Percentiles rank a stretch among this genome's conserved stretches.
Evolutionary conservation across 371 early-diverging fungal genomes (phyloP).

Genomic region (Thermomucor indicae-seudaticae): DNA sequence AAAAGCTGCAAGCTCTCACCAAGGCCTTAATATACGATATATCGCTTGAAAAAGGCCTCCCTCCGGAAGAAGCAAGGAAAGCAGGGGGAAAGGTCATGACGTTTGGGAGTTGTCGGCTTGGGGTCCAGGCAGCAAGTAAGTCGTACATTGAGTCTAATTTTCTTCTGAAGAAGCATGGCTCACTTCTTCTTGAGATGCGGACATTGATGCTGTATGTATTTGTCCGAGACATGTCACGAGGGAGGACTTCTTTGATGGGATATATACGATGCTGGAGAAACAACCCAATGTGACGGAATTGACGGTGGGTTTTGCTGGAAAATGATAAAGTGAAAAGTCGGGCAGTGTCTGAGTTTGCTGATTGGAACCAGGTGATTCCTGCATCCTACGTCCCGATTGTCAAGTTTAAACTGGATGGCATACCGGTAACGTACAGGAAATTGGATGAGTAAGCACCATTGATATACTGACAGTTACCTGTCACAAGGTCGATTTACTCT

Average conservation of each 20-base stretch:
- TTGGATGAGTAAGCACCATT: neutral
- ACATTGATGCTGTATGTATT: conserved; percentile 99
- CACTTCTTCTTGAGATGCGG: conserved; percentile 63
- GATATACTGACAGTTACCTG: neutral
- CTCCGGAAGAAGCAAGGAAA: conserved; percentile 78
- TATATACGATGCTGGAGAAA: conserved; percentile 84
- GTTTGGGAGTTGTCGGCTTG: conserved; percentile 98
- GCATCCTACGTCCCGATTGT: conserved; percentile 99
- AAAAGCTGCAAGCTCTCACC: conserved; percentile 80
- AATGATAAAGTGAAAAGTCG: neutral
- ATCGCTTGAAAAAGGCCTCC: conserved; percentile 60
- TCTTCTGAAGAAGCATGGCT: neutral
- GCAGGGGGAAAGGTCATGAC: conserved; percentile 99
- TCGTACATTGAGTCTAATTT: neutral
- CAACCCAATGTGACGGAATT: conserved; percentile 88
- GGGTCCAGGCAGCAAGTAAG: conserved; percentile 93
- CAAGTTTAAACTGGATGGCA: conserved; percentile 89
- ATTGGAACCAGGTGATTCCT: conserved; percentile 56
- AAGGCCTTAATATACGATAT: conserved; percentile 88
- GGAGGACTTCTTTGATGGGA: conserved; percentile 93
- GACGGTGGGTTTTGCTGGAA: conserved; percentile 48
- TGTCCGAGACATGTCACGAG: conserved; percentile 92
- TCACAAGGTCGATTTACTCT: conserved; percentile 94
- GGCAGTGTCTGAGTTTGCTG: neutral
- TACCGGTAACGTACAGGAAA: conserved; percentile 60